These are phyloP conservation scores for Penicillium simplicissimum DNA, from an alignment of 495 filamentous ascomycete species.

Conservation along the genomic window DNA sequence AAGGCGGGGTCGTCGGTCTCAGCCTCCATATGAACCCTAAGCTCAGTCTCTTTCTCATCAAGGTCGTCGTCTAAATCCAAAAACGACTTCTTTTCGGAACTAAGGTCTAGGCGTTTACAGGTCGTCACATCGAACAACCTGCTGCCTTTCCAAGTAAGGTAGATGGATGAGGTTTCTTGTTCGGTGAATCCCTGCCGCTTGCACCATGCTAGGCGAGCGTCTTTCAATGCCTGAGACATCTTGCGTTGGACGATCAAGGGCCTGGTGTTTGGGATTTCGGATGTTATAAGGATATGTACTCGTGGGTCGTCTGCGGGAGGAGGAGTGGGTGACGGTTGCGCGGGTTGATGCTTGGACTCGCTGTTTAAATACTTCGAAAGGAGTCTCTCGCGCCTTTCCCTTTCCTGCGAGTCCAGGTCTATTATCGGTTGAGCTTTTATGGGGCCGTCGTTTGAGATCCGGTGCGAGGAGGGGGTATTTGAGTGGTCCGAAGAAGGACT, in stretches of 20 bases:
- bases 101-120: constrained; percentile 63
- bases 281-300: constrained; percentile 73
- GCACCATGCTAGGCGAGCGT: constrained; percentile 69
- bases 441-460: neutral
- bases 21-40: constrained; percentile 66
- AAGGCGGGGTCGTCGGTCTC: constrained; percentile 58
- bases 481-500: neutral
- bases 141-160: constrained; percentile 77
- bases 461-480: neutral
- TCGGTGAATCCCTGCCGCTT: constrained; percentile 54
- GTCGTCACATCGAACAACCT: constrained; percentile 73
- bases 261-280: constrained; percentile 59
- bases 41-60: constrained; percentile 21
- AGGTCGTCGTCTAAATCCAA: constrained; percentile 38
- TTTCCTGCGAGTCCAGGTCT: neutral
- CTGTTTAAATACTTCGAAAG: neutral
- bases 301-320: constrained; percentile 38
- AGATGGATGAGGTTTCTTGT: constrained; percentile 53
- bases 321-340: neutral
- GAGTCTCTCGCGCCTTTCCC: neutral
- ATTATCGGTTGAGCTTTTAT: neutral
- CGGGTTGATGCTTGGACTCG: neutral
- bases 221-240: constrained; percentile 62
- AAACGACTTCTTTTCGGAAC: constrained; percentile 37
- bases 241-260: constrained; percentile 68